Conservation (phyloP, 2,329 filamentous ascomycete species). For the Colletotrichum truncatum region DNA sequence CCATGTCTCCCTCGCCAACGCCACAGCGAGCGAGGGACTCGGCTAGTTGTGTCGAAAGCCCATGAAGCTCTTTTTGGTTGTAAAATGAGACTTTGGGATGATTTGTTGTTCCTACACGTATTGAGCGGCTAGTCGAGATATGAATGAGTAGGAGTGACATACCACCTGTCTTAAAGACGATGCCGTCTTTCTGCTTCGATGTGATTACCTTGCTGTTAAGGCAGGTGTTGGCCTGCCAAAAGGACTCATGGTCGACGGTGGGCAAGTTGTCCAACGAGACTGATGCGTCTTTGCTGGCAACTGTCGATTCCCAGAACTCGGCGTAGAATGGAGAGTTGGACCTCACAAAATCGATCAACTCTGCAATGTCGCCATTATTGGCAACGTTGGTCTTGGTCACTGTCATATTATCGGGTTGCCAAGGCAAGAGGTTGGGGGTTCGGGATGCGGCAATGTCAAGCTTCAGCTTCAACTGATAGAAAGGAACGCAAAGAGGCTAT, state of each 20-base stretch:
- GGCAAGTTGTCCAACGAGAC: background rate
- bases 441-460: background rate
- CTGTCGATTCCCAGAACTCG: background rate
- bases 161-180: slow-evolving; percentile 25
- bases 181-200: slow-evolving; percentile 19
- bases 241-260: slow-evolving; percentile 10
- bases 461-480: background rate
- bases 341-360: slow-evolving; percentile 14
- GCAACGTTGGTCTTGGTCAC: background rate
- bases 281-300: background rate
- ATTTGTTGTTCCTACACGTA: slow-evolving; percentile 6
- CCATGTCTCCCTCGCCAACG: slow-evolving; percentile 12
- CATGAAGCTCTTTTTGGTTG: slow-evolving; percentile 10
- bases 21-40: slow-evolving; percentile 14
- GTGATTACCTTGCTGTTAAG: slow-evolving; percentile 20
- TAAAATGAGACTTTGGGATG: slow-evolving; percentile 25
- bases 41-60: slow-evolving; percentile 12
- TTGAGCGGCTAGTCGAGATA: background rate
- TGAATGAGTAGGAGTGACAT: background rate
- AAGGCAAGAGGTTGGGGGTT: background rate
- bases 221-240: slow-evolving; percentile 23
- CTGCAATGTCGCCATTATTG: background rate
- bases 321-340: slow-evolving; percentile 16
- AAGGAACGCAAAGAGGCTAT: background rate
- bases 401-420: background rate